phyloP scores from a whole-genome alignment of 2,329 filamentous ascomycete species.

The Falciphora oryzae region DNA sequence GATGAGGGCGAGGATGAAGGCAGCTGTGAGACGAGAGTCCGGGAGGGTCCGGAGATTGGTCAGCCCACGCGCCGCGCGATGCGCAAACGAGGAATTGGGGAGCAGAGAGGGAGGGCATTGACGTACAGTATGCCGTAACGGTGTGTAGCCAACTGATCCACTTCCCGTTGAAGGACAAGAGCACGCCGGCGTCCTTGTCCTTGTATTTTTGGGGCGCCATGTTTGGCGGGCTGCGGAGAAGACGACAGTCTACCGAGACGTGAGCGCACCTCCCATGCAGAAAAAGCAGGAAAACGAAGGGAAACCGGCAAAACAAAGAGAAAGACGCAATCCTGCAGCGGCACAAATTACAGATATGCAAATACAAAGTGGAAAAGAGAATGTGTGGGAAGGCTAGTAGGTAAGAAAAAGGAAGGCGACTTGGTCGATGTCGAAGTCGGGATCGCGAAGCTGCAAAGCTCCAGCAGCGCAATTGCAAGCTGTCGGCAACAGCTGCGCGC shows the following conservation, averaged over 20 bases:
- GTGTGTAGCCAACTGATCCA: conserved; percentile 92
- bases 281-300: background rate
- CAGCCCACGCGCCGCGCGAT: conserved; percentile 1
- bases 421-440: background rate
- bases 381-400: background rate
- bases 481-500: background rate
- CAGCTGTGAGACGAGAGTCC: conserved; percentile 42
- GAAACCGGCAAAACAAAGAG: background rate
- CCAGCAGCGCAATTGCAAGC: background rate
- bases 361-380: background rate
- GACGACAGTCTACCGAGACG: background rate
- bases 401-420: background rate
- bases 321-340: background rate
- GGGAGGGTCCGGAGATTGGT: background rate
- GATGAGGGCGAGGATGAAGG: conserved; percentile 80
- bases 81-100: background rate
- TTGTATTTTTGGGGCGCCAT: conserved; percentile 42
- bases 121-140: conserved; percentile 68
- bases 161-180: conserved; percentile 69
- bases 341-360: background rate
- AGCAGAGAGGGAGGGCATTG: conserved; percentile 3
- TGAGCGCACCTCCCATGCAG: background rate
- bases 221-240: background rate
- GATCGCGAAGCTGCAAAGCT: background rate
- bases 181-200: conserved; percentile 56